Base-by-base conservation (phyloP, 208 protist species). In the Trypanosoma lewisi region DNA sequence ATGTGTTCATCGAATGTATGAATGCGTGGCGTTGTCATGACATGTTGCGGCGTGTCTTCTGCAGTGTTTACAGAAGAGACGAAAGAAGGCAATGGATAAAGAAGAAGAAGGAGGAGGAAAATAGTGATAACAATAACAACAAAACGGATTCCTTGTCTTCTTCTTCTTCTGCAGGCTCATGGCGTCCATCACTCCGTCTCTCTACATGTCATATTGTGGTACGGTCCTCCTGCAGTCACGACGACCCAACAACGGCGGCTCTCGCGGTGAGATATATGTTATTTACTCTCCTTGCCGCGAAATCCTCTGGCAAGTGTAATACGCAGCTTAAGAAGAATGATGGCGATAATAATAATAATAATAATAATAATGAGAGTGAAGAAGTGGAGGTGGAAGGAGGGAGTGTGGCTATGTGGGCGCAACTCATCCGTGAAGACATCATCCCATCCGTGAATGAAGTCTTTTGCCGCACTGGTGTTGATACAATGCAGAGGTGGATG, bases 1-100 rank as follows among this genome's bases (percentile, higher is more conserved):
- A 82, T 37, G 33, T 77, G 12, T 87, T 78, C 56, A 7, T 92
- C 31, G 53, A 60, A 2, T 75, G 84, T 31, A 68, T 92, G 11
- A 45, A 78, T 33, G 70, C 82, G 37, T 92, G 85, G 85, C 47
- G 76, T 0, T 42, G 77, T 53, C 47, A 52, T 11, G 52, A 70
- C 23, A 65, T 84, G 25, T 25, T 92, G 48, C 68, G 63, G n/a
- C 64, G 75, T 21, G 76, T 88, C 11, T 82, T 89, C 31, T 50
- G 44, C 5, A 23, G 52, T 28, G 41, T 67, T 0, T 73, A 73
- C 17, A 45, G 63, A 30, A 63, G 70, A 9, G 82, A 87, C 37
- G 39, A 39, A 9, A 31, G 36, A 8, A 34, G 19, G 16, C 60
- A 49, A 42, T 14, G 12, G 21, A 31, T 6, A 21, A 11, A 11